Base-by-base conservation (phyloP, 208 protist species). In the Leishmania tarentolae region DNA sequence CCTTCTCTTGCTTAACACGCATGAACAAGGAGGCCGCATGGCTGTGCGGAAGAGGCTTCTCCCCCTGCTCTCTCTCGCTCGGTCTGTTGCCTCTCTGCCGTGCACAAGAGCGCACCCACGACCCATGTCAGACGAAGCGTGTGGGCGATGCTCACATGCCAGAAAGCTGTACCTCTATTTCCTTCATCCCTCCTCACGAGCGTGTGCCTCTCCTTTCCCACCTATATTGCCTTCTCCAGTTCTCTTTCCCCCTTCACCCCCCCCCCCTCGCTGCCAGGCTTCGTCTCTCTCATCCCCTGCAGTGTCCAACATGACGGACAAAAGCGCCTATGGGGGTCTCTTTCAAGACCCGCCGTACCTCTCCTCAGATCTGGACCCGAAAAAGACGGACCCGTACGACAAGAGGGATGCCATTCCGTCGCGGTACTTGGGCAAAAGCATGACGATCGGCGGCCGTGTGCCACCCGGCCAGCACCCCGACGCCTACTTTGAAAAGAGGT, bases 341-440 rank as follows among this genome's bases (percentile, higher is more conserved):
- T 97, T 97, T 75, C 87, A 93, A 59, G 94, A 97, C 87, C 94
- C 92, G 31, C 81, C 93, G 71, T 93, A 88, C 76, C 83, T 97
- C 19, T 90, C 90, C 56, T 90, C 90, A 13, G 87, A 96, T 76
- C 40, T 86, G 0, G 93, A 97, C 75, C 85, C 91, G 4, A 87
- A 87, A 35, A 90, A 92, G 79, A 95, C 94, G 44, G 94, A 97
- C 59, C 90, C 89, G 28, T 97, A 96, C 73, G 84, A 94, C 79
- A 96, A 96, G 85, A 78, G 92, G 81, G 92, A 97, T 56, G 79
- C 82, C 53, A 94, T 97, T 69, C 91, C 94, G 5, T 96, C 92
- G 13, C 89, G 91, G 35, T 95, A 95, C 75, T 84, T 96, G 17
- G 94, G 94, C 35, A 97, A 95, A 80, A 85, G 81, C 65, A 87